Evolutionary conservation across 345 rosid species (phyloP).

Genomic region (Dipteronia dyeriana): DNA sequence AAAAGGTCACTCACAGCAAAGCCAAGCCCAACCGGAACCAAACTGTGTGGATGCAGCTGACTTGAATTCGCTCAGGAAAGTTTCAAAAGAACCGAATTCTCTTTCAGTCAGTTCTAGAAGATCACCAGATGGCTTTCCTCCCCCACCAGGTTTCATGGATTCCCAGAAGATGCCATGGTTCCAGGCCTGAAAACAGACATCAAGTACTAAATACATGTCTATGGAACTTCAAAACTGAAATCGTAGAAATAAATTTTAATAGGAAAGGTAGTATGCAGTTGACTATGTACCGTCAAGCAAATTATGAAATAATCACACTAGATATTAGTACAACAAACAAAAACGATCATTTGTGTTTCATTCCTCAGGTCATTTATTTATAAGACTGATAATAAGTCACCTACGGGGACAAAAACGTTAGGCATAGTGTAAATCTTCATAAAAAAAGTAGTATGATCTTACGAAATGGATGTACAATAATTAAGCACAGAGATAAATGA

Average conservation of each 20-base stretch:
- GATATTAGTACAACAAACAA: background rate
- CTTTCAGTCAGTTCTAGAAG: slow-evolving; percentile 72
- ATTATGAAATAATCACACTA: background rate
- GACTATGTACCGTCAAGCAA: background rate
- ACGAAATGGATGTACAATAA: background rate
- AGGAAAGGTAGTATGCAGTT: background rate
- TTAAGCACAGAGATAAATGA: background rate
- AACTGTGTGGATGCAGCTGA: slow-evolving; percentile 76
- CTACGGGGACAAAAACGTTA: too few species aligned
- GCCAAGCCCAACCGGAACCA: slow-evolving; percentile 99
- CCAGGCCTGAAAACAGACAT: slow-evolving; percentile 64
- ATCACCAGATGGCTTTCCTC: slow-evolving; percentile 85
- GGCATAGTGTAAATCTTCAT: background rate
- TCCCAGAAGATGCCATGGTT: slow-evolving; percentile 96
- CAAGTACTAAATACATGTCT: background rate
- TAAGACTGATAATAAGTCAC: background rate
- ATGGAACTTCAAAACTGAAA: background rate
- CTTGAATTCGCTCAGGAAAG: slow-evolving; percentile 54
- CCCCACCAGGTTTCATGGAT: slow-evolving; percentile 89
- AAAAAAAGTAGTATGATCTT: background rate
- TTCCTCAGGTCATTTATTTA: background rate
- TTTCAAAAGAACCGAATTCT: slow-evolving; percentile 82
- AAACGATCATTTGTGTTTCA: too few species aligned
- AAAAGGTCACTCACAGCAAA: slow-evolving; percentile 59
- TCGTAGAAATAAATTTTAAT: background rate